A percentile compares a stretch with the other conserved stretches of the same genome.
Conservation (phyloP, 176 grass and related monocot genomes). For the Lolium multiflorum region DNA sequence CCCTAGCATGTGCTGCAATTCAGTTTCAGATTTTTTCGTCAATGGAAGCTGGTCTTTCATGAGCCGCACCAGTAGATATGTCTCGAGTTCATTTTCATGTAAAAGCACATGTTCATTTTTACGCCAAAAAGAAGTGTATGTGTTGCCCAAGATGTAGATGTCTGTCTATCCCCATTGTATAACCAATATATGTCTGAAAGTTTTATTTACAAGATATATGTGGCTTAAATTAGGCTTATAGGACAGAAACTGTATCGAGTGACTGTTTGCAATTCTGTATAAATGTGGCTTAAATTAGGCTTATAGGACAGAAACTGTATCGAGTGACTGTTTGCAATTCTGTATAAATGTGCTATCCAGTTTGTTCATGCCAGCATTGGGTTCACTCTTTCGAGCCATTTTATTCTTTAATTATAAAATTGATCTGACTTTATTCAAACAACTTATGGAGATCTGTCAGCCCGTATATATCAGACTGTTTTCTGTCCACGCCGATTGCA, state of each 20-base stretch:
- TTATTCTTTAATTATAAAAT: background rate
- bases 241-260: background rate
- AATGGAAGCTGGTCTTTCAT: slow-evolving; percentile 48
- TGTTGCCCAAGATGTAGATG: slow-evolving; percentile 13
- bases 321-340: background rate
- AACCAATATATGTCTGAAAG: background rate
- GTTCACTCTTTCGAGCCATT: background rate
- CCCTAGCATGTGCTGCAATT: slow-evolving; percentile 20
- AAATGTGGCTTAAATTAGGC: background rate
- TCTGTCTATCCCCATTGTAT: background rate
- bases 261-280: background rate
- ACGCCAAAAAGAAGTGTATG: slow-evolving; percentile 4
- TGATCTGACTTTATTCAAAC: background rate
- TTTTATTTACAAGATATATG: background rate
- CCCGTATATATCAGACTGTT: too few species aligned
- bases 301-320: background rate
- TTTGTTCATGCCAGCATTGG: background rate
- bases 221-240: background rate
- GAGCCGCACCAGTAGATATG: slow-evolving; percentile 30
- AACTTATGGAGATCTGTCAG: too few species aligned
- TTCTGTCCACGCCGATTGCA: too few species aligned
- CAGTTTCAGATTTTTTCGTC: slow-evolving; percentile 9
- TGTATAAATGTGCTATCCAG: slow-evolving; percentile 17
- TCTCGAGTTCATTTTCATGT: slow-evolving; percentile 36
- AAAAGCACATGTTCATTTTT: slow-evolving; percentile 45